A percentile compares a stretch with the other conserved stretches of the same genome.
Conservation (phyloP, 2,329 filamentous ascomycete species). For the Elsinoe perseae region DNA sequence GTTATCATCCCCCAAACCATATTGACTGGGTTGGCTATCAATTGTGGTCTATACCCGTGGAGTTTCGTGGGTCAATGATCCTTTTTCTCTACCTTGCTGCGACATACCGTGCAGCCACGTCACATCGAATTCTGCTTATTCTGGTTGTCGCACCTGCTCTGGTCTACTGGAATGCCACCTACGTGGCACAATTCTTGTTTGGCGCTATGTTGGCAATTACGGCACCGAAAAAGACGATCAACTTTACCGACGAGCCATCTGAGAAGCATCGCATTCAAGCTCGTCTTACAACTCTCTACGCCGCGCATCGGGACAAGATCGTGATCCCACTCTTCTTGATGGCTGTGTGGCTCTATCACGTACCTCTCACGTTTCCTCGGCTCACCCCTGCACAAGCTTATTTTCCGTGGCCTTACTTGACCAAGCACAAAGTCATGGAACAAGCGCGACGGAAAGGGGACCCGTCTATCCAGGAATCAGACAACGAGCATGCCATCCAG, state of each 20-base stretch:
- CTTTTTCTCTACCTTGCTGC: neutral
- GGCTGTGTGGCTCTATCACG: neutral
- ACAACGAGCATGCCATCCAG: neutral
- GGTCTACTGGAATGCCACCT: neutral
- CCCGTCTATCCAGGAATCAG: neutral
- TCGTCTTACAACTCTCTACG: no score
- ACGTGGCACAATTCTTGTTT: neutral
- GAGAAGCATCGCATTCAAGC: neutral
- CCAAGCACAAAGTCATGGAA: neutral
- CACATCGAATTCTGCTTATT: neutral
- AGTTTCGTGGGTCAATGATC: constrained; percentile 6
- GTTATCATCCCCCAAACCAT: neutral
- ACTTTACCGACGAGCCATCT: neutral
- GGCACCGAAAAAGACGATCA: neutral
- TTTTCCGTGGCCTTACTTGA: neutral
- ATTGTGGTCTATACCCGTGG: constrained; percentile 8
- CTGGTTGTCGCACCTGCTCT: neutral
- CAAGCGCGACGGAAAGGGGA: neutral
- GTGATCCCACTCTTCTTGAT: neutral
- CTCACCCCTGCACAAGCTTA: neutral
- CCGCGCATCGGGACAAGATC: neutral
- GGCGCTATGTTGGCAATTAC: neutral
- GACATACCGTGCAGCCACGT: neutral
- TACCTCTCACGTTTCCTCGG: neutral
- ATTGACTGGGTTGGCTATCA: neutral